phyloP scores from a whole-genome alignment of 768 basidiomycete species.

The Dentipellis sp. region DNA sequence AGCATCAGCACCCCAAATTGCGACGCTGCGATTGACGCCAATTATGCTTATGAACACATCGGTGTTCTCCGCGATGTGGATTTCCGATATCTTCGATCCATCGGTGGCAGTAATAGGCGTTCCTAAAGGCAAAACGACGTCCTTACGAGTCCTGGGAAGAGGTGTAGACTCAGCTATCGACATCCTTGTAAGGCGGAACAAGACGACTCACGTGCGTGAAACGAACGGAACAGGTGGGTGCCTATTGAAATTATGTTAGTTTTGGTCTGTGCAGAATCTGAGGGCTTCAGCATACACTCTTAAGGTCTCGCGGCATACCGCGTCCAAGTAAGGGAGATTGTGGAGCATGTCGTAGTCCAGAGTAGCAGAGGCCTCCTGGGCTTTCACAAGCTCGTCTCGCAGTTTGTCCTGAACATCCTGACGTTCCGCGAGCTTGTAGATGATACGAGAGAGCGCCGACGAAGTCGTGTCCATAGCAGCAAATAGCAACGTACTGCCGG shows the following conservation, averaged over 20 bases:
- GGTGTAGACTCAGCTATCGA: too few species aligned
- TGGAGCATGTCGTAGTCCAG: constrained; percentile 29
- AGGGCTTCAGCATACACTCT: constrained; percentile 23
- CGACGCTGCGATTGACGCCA: too few species aligned
- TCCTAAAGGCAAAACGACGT: too few species aligned
- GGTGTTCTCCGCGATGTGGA: constrained; percentile 12
- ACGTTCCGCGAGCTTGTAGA: constrained; percentile 23
- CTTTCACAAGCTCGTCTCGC: constrained; percentile 6
- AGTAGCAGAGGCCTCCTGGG: constrained; percentile 24
- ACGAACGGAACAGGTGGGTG: too few species aligned
- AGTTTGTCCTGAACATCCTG: constrained; percentile 24
- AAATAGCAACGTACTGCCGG: background rate
- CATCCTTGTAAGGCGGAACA: too few species aligned
- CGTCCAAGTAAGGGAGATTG: constrained; percentile 36
- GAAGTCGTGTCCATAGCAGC: constrained; percentile 16
- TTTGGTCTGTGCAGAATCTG: too few species aligned
- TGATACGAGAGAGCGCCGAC: constrained; percentile 23
- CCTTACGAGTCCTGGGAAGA: too few species aligned
- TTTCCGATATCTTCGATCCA: background rate
- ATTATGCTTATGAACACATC: constrained; percentile 10
- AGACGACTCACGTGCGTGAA: too few species aligned
- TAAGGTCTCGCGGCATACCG: constrained; percentile 32
- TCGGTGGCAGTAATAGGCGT: background rate
- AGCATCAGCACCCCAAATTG: too few species aligned
- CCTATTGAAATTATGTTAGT: too few species aligned